phyloP scores from a whole-genome alignment of 2,329 filamentous ascomycete genomes.

The Diaporthe aspalathi region DNA sequence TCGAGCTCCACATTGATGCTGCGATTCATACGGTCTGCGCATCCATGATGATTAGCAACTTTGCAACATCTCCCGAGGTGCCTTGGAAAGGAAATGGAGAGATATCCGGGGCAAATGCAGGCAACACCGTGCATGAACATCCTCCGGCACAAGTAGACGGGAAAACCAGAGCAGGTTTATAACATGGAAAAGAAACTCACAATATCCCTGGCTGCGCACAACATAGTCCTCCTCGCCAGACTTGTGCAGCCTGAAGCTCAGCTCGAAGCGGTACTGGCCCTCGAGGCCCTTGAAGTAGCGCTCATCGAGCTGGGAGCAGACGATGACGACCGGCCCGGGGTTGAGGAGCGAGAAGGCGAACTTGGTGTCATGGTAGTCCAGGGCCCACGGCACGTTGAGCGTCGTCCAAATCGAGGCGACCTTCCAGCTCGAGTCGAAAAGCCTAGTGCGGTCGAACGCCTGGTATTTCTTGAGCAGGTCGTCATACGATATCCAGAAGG shows the following conservation, averaged over 20 bases:
- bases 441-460: constrained; percentile 70
- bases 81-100: too few relatives aligned
- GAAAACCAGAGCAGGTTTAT: rapidly evolving
- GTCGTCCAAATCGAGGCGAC: constrained; percentile 71
- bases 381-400: constrained; percentile 71
- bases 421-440: constrained; percentile 71
- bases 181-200: neutral
- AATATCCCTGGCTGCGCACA: constrained; percentile 68
- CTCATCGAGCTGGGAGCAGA: constrained; percentile 71
- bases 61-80: too few relatives aligned
- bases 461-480: constrained; percentile 73
- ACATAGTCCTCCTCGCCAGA: constrained; percentile 68
- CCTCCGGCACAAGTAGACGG: neutral
- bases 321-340: constrained; percentile 68
- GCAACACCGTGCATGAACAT: too few relatives aligned
- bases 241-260: constrained; percentile 54
- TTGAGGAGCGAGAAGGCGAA: constrained; percentile 68
- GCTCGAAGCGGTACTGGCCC: constrained; percentile 65
- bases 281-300: constrained; percentile 71
- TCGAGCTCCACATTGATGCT: constrained; percentile 70
- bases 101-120: too few relatives aligned
- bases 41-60: neutral
- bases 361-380: constrained; percentile 69
- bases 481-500: constrained; percentile 73
- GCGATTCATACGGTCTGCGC: constrained; percentile 61